Evolutionary conservation across 2,329 filamentous ascomycete species (phyloP).

Genomic region (Colletotrichum sp.): DNA sequence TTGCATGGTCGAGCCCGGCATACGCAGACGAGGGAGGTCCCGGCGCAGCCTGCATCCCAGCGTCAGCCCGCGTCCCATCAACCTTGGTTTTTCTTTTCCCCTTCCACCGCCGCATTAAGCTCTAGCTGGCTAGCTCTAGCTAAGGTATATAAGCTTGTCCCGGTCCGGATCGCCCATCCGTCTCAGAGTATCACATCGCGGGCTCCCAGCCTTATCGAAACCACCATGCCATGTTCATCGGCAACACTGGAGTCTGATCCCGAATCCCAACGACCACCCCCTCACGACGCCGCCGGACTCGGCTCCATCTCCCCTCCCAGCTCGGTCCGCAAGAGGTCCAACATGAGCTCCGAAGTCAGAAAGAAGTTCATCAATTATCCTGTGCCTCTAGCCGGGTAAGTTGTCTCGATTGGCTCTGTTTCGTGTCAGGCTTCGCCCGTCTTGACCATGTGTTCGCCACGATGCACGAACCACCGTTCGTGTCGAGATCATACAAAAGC

Average conservation of each 20-base stretch:
- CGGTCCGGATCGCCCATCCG: not conserved
- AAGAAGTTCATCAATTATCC: constrained; percentile 40
- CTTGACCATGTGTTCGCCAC: not conserved
- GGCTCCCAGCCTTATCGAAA: not conserved
- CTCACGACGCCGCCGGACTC: not conserved
- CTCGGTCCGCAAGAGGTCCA: not conserved
- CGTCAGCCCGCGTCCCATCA: constrained; percentile 1
- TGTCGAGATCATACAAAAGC: not conserved
- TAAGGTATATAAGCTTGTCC: constrained; percentile 17
- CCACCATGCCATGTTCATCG: not conserved
- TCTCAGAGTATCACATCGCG: not conserved
- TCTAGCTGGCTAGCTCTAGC: not conserved
- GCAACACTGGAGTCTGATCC: not conserved
- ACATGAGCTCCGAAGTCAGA: constrained; percentile 15
- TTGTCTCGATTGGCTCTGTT: not conserved
- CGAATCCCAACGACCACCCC: not conserved
- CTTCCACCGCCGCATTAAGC: constrained; percentile 1
- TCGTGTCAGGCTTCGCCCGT: not conserved
- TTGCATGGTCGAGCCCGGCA: constrained; percentile 15
- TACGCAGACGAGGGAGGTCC: constrained; percentile 8
- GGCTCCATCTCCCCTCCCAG: not conserved
- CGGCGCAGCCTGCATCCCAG: constrained; percentile 14
- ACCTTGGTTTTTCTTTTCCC: not conserved
- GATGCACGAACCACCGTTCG: not conserved
- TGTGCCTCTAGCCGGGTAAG: constrained; percentile 37